These are phyloP conservation scores for Solanum piurae DNA, from an alignment of 257 asterid genomes.

Conservation along the genomic window DNA sequence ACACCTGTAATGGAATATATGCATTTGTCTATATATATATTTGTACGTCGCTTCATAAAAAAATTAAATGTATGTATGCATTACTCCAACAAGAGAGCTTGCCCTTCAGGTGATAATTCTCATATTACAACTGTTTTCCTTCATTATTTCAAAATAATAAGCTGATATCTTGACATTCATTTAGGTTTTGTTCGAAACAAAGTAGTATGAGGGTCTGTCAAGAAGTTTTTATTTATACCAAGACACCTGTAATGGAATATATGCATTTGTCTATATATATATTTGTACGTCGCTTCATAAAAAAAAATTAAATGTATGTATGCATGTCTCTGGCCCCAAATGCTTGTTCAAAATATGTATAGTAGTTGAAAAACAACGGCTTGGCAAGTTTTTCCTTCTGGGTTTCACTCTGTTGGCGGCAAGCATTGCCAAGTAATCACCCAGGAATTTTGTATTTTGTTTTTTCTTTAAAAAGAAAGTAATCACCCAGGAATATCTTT, in stretches of 20 bases:
- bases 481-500: neutral
- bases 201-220: neutral
- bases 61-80: neutral
- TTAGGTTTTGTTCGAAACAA: neutral
- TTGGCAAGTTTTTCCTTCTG: neutral
- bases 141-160: neutral
- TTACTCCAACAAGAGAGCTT: constrained; percentile 97
- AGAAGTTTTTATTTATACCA: neutral
- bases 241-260: neutral
- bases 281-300: neutral
- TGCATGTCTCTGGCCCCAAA: neutral
- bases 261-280: neutral
- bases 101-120: constrained; percentile 68
- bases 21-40: neutral
- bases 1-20: neutral
- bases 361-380: neutral
- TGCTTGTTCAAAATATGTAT: neutral
- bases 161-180: neutral
- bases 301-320: neutral
- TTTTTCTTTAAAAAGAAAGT: neutral
- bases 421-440: neutral
- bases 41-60: neutral
- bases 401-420: neutral
- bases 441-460: neutral
- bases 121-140: neutral